Evolutionary conservation across 2,329 filamentous ascomycete genomes (phyloP).

Genomic region (Penicillium sp.): DNA sequence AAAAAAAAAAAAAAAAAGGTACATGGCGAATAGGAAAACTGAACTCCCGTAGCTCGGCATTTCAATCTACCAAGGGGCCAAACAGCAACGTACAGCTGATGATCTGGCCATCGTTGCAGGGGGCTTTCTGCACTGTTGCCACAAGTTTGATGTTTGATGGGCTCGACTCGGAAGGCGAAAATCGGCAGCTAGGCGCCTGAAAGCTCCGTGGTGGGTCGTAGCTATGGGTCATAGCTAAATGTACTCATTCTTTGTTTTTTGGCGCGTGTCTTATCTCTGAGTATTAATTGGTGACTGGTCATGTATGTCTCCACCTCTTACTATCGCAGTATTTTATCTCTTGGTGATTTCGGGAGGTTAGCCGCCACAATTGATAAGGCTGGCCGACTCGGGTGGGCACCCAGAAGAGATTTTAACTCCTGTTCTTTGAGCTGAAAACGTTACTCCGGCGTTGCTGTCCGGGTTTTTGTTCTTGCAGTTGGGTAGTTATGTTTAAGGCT

Average conservation of each 20-base stretch:
- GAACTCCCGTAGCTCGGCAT: background rate
- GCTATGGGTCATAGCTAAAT: background rate
- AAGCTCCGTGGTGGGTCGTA: background rate
- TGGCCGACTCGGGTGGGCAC: background rate
- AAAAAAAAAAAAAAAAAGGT: background rate
- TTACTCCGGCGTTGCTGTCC: background rate
- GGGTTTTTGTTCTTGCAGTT: background rate
- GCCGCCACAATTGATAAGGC: slow-evolving; percentile 13
- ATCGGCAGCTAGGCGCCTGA: background rate
- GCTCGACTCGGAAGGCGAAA: background rate
- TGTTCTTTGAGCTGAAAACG: background rate
- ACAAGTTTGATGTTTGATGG: no score
- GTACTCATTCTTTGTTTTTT: background rate
- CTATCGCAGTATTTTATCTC: slow-evolving; percentile 3
- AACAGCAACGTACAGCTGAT: background rate
- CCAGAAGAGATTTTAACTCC: background rate
- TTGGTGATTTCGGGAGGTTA: slow-evolving; percentile 1
- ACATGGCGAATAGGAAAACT: background rate
- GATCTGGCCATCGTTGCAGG: background rate
- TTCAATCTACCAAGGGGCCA: background rate
- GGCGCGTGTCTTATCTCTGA: slow-evolving; percentile 7
- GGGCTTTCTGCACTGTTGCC: background rate
- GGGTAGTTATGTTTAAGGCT: background rate
- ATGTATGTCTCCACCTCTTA: background rate
- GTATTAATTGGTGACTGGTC: slow-evolving; percentile 8